Percentiles rank a stretch among this genome's conserved stretches.
Conservation (phyloP, 106 monocot genomes). For the Platanthera zijinensis region DNA sequence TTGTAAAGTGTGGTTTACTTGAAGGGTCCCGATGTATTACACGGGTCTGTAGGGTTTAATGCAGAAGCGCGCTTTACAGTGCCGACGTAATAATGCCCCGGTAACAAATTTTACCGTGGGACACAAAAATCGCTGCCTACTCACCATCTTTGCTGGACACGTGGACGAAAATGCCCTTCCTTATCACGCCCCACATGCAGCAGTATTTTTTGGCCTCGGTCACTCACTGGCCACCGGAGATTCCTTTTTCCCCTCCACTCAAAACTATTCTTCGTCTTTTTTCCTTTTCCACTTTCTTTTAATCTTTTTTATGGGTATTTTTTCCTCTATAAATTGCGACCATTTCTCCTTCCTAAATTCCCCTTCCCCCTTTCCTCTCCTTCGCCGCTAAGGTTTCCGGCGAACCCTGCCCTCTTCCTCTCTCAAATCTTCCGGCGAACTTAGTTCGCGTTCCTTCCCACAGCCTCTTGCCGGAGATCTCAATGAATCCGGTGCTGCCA, state of each 20-base stretch:
- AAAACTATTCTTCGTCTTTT: not conserved
- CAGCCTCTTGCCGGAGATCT: not conserved
- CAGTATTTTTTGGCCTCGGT: not conserved
- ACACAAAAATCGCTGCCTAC: not conserved
- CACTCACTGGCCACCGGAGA: slow-evolving; percentile 1
- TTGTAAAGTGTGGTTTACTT: no score
- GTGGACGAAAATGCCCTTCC: not conserved
- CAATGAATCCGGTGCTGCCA: not conserved
- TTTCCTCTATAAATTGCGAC: slow-evolving; percentile 24
- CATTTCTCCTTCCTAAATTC: slow-evolving; percentile 14
- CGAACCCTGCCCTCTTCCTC: not conserved
- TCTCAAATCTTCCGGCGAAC: not conserved
- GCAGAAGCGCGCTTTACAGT: no score
- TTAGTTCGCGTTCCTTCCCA: no score
- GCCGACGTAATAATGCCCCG: no score
- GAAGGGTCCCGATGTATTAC: no score
- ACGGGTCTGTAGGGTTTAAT: no score
- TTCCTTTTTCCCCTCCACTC: not conserved
- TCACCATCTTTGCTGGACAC: not conserved
- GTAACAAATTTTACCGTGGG: no score
- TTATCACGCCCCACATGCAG: slow-evolving; percentile 1
- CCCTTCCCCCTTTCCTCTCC: slow-evolving; percentile 13
- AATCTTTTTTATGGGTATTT: not conserved
- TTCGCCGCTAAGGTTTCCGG: not conserved
- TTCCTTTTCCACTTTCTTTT: not conserved